A percentile compares a stretch with the other conserved stretches of the same genome.
These are phyloP conservation scores for Phytophthora citricola DNA, from an alignment of 352 stramenopile species.

Conservation along the genomic window DNA sequence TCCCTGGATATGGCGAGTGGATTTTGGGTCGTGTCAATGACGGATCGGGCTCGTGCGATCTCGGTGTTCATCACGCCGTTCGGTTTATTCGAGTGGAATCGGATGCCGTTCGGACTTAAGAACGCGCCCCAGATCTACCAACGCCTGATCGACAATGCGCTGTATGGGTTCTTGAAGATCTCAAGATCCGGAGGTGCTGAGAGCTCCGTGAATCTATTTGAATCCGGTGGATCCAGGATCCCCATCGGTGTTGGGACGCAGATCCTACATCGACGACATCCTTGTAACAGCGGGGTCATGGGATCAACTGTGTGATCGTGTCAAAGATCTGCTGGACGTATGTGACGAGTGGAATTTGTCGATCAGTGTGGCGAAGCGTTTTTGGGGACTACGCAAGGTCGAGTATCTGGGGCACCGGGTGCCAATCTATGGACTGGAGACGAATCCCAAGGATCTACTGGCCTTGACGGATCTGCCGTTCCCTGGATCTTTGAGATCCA, in stretches of 20 bases:
- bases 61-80: not conserved
- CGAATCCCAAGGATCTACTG: slow-evolving; percentile 18
- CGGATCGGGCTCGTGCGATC: not conserved
- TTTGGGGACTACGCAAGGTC: slow-evolving; percentile 16
- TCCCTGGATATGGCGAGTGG: slow-evolving; percentile 21
- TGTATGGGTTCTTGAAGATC: slow-evolving; percentile 12
- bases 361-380: slow-evolving; percentile 38
- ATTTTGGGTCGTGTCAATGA: not conserved
- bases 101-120: not conserved
- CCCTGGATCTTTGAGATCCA: not conserved
- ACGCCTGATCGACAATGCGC: not conserved
- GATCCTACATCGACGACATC: slow-evolving; percentile 48
- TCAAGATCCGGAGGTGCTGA: slow-evolving; percentile 4
- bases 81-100: not conserved
- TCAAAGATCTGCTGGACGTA: slow-evolving; percentile 13
- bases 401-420: slow-evolving; percentile 29
- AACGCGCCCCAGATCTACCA: not conserved
- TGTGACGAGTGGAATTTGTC: slow-evolving; percentile 30
- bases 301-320: slow-evolving; percentile 12
- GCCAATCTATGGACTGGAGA: not conserved
- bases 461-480: slow-evolving; percentile 13
- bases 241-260: slow-evolving; percentile 6
- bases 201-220: not conserved
- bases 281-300: slow-evolving; percentile 10
- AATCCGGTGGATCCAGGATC: not conserved